A percentile compares a stretch with the other conserved stretches of the same genome.
Evolutionary conservation across 129 eudicot species (phyloP).

Genomic region (Flaveria ramosissima): DNA sequence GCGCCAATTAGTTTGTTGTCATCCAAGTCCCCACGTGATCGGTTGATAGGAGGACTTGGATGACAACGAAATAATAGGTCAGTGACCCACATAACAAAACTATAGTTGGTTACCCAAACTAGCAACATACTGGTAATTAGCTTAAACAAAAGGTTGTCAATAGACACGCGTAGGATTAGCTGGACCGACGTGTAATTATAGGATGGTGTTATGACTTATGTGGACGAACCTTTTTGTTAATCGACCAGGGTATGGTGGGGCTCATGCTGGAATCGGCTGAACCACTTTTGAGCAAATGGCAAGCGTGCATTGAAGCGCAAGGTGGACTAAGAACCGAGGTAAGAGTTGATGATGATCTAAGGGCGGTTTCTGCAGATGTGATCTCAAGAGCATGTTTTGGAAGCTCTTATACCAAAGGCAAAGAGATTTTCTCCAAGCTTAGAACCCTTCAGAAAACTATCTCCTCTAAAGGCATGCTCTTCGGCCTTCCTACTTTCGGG

Average conservation of each 20-base stretch:
- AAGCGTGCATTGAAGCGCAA: constrained; percentile 59
- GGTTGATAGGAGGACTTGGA: neutral
- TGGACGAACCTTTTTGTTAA: constrained; percentile 5
- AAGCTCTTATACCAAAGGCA: constrained; percentile 69
- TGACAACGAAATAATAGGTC: neutral
- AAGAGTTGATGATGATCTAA: constrained; percentile 72
- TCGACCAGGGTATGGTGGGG: constrained; percentile 76
- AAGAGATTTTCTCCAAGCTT: constrained; percentile 70
- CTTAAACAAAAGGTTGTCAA: too few species aligned
- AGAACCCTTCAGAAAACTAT: constrained; percentile 68
- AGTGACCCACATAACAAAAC: neutral
- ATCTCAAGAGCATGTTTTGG: constrained; percentile 84
- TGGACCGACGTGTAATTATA: neutral
- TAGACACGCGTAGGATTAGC: neutral
- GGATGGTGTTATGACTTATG: constrained; percentile 7
- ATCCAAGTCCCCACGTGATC: neutral
- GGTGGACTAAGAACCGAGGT: constrained; percentile 56
- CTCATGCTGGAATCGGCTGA: constrained; percentile 67
- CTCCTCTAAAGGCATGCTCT: constrained; percentile 56
- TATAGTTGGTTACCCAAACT: neutral
- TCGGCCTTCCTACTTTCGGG: constrained; percentile 69
- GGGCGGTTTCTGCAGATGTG: constrained; percentile 74
- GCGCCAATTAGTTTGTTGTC: too few species aligned
- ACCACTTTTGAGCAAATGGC: constrained; percentile 66
- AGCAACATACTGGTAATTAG: neutral